Evolutionary conservation across 2,329 filamentous ascomycete genomes (phyloP).

Genomic region (Trichoderma simmonsii): DNA sequence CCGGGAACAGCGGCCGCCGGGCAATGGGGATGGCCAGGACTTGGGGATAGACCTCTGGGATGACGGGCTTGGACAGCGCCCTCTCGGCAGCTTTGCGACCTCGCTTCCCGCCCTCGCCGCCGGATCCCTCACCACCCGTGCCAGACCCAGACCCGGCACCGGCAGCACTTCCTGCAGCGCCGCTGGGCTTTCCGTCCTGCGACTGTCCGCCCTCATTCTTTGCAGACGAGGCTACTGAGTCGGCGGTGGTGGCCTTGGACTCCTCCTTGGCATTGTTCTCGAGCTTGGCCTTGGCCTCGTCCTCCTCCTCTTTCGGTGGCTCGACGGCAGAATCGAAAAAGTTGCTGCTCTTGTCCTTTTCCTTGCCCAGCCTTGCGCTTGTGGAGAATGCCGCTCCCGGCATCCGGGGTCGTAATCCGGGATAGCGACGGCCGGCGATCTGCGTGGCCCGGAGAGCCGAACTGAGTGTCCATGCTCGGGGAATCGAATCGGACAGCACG

Average conservation of each 20-base stretch:
- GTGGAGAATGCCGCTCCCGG: constrained; percentile 38
- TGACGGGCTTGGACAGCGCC: constrained; percentile 78
- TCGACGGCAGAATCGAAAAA: constrained; percentile 51
- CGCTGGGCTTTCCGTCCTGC: constrained; percentile 51
- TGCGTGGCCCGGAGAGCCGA: constrained; percentile 29
- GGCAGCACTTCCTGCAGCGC: constrained; percentile 48
- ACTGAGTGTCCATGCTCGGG: constrained; percentile 29
- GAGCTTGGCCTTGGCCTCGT: constrained; percentile 49
- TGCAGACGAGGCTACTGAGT: constrained; percentile 37
- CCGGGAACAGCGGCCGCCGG: constrained; percentile 88
- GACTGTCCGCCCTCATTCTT: constrained; percentile 40
- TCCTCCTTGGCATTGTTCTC: constrained; percentile 49
- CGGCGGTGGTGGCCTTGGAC: constrained; percentile 41
- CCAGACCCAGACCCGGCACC: constrained; percentile 50
- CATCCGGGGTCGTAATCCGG: constrained; percentile 28
- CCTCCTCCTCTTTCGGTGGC: constrained; percentile 49
- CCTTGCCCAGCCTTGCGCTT: constrained; percentile 33
- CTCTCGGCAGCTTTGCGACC: constrained; percentile 70
- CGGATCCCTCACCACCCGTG: constrained; percentile 54
- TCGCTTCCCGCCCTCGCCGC: constrained; percentile 63
- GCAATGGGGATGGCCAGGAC: constrained; percentile 97
- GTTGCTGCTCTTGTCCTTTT: constrained; percentile 42
- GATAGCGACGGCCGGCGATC: constrained; percentile 34
- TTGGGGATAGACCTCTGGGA: constrained; percentile 95
- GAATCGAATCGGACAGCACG: constrained; percentile 25